A percentile compares a stretch with the other conserved stretches of the same genome.
Evolutionary conservation across 169 alveolate genomes (phyloP).

Genomic region (Plasmodium gonderi): DNA sequence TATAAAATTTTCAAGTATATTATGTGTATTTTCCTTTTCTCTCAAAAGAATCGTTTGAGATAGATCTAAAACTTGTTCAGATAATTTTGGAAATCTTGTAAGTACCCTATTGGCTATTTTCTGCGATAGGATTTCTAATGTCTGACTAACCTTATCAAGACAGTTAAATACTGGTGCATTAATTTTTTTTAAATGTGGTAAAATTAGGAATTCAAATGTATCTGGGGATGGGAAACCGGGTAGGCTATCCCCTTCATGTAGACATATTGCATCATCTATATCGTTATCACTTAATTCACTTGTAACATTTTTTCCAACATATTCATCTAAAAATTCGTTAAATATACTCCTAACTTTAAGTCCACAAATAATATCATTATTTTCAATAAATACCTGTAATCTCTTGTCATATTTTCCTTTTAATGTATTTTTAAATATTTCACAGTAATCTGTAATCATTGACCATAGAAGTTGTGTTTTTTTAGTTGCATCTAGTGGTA

Average conservation of each 20-base stretch:
- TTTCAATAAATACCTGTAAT: conserved; percentile 86
- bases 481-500: conserved; percentile 92
- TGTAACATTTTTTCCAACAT: conserved; percentile 84
- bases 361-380: conserved; percentile 88
- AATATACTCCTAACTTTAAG: conserved; percentile 90
- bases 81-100: conserved; percentile 93
- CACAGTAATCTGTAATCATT: conserved; percentile 98
- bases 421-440: conserved; percentile 94
- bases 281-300: conserved; percentile 93
- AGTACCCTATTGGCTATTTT: conserved; percentile 93
- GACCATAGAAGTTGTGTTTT: conserved; percentile 97
- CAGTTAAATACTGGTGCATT: conserved; percentile 80
- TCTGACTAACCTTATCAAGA: conserved; percentile 84
- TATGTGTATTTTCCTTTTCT: conserved; percentile 91
- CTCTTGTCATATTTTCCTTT: conserved; percentile 95
- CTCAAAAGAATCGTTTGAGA: conserved; percentile 88
- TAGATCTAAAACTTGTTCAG: conserved; percentile 91
- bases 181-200: conserved; percentile 94
- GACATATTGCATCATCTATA: conserved; percentile 95
- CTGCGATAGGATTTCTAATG: conserved; percentile 91
- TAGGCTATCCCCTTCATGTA: conserved; percentile 98
- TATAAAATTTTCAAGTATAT: conserved; percentile 89
- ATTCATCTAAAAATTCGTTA: conserved; percentile 94
- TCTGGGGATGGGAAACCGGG: conserved; percentile 99
- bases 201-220: conserved; percentile 95